These are phyloP conservation scores for Vishniacozyma victoriae DNA, from an alignment of 768 basidiomycete genomes.

Conservation along the genomic window DNA sequence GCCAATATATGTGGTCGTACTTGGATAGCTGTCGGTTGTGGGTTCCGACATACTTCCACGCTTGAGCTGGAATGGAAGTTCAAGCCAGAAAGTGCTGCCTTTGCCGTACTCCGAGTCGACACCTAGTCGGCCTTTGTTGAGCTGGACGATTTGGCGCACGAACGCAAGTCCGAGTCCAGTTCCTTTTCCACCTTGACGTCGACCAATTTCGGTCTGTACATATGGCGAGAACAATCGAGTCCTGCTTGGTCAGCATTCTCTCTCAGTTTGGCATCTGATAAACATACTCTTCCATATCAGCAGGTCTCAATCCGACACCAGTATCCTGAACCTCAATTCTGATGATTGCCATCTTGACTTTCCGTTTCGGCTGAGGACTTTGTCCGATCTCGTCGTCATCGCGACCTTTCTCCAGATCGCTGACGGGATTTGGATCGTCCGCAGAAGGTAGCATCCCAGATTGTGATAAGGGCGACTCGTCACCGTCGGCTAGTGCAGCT, in stretches of 20 bases:
- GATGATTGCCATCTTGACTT: neutral
- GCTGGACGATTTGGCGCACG: neutral
- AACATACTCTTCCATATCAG: neutral
- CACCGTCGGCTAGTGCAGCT: no score
- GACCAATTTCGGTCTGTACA: neutral
- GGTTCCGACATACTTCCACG: no score
- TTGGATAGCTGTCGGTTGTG: no score
- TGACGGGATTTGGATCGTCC: no score
- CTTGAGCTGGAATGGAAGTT: neutral
- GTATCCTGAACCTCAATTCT: neutral
- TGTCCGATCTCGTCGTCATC: no score
- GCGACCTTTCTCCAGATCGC: no score
- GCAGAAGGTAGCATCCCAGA: no score
- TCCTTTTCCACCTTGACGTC: neutral
- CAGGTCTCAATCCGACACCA: neutral
- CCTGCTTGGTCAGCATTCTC: no score
- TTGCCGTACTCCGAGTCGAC: neutral
- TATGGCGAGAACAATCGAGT: neutral
- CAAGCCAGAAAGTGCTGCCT: slow-evolving; percentile 2
- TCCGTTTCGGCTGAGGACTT: neutral
- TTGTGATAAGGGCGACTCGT: no score
- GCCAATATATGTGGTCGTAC: no score
- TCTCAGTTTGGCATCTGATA: no score
- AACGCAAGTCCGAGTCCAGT: neutral
- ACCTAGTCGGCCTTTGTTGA: neutral